Base-by-base conservation (phyloP, 2,329 filamentous ascomycete genomes). In the Diplodia corticola region DNA sequence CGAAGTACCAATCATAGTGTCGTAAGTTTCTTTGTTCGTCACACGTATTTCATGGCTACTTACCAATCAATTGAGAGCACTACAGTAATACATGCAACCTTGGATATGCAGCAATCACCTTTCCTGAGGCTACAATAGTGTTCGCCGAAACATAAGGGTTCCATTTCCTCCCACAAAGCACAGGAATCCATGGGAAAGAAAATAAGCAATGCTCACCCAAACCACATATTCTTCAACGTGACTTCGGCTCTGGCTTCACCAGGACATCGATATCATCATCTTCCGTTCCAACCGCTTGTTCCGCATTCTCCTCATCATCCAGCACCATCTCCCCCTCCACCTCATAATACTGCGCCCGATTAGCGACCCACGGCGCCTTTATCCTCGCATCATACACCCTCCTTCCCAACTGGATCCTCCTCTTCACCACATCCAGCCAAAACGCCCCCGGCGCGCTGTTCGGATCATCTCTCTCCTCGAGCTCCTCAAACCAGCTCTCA, bases 401-500 rank as follows among this genome's bases (percentile, higher is more conserved):
- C 55, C 7, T 59, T 3, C 55, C 55, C 22, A 46, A 2, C 24
- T 30, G 22, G 15, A 24, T 35, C 22, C 20, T 59, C 9, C 9
- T 28, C 37, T 46, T 59, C 3, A 35, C 5, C 4, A 59, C 55
- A 46, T 59, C 55, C 37, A 59, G 4, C 55, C 55, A 59, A 17
- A 59, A 59, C 22, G 13, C 37, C 2, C 37, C 55, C 17, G 55
- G 55, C 22, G 55, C 55, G 2, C 24, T 30, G 13, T 28, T 12
- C 3, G 37, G 22, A 15, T 59, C 55, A 12, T 59, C 55, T 15
- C 37, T n/a, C 5, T 24, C 22, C 24, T 59, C 35, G 15, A 59
- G 17, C 9, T 64, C 61, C 33, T 54, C 35, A n/a, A 54, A 54
- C 65, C 65, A 67, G 9, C 4, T 17, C 4, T n/a, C 15, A 35